Evolutionary conservation across 805 yeast species (phyloP).

Genomic region (Candida verbasci): DNA sequence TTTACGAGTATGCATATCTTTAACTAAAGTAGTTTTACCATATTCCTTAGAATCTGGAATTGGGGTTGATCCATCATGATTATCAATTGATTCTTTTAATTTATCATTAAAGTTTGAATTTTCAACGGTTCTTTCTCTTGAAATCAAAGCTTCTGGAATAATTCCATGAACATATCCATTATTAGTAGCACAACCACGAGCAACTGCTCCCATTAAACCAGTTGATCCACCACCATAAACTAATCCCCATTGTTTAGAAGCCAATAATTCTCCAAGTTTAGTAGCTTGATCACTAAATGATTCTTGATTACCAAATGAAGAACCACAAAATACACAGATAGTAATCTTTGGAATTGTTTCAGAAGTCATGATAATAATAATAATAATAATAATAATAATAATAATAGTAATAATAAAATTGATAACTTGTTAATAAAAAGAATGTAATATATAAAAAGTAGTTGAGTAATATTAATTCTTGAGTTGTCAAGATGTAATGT

Average conservation of each 20-base stretch:
- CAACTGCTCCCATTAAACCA: slow-evolving; percentile 77
- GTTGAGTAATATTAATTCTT: too few relatives aligned
- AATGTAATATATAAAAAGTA: too few relatives aligned
- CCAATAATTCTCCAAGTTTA: slow-evolving; percentile 57
- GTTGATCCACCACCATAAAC: slow-evolving; percentile 92
- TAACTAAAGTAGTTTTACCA: slow-evolving; percentile 76
- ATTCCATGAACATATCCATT: slow-evolving; percentile 78
- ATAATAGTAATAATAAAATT: too few relatives aligned
- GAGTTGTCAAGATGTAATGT: too few relatives aligned
- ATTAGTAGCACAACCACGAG: slow-evolving; percentile 52
- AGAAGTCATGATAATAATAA: neutral
- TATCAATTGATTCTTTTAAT: slow-evolving; percentile 49
- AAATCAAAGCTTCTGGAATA: slow-evolving; percentile 78
- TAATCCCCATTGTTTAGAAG: slow-evolving; percentile 60
- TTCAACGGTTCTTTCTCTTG: slow-evolving; percentile 56
- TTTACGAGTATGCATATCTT: slow-evolving; percentile 88
- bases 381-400: too few relatives aligned
- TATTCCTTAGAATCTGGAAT: slow-evolving; percentile 55
- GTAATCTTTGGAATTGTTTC: slow-evolving; percentile 27
- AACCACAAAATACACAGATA: slow-evolving; percentile 85
- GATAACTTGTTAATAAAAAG: too few relatives aligned
- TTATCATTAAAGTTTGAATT: slow-evolving; percentile 41
- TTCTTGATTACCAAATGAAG: slow-evolving; percentile 61
- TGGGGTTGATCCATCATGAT: slow-evolving; percentile 65
- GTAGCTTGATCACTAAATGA: slow-evolving; percentile 49